Evolutionary conservation across 331 rosid genomes (phyloP).

Genomic region (Arachis monticola): DNA sequence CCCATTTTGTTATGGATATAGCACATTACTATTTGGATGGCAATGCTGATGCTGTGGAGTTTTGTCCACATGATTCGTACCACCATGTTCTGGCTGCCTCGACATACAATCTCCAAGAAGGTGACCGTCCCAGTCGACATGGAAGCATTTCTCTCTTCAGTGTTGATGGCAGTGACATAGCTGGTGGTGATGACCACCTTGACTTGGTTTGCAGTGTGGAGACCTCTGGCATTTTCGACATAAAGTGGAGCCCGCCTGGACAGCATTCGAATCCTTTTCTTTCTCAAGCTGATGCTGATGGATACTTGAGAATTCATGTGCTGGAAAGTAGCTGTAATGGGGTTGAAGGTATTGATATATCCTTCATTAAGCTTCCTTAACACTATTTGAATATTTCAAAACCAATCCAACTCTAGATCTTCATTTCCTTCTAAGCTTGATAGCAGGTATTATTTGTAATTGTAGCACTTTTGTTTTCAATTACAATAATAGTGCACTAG

Average conservation of each 20-base stretch:
- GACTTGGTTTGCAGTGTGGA: slow-evolving; percentile 55
- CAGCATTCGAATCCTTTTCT: slow-evolving; percentile 54
- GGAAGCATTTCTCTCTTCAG: slow-evolving; percentile 81
- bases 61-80: slow-evolving; percentile 66
- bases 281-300: slow-evolving; percentile 88
- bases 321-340: slow-evolving; percentile 51
- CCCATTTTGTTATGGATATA: slow-evolving; percentile 60
- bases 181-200: slow-evolving; percentile 38
- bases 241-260: slow-evolving; percentile 76
- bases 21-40: slow-evolving; percentile 77
- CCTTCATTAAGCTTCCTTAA: slow-evolving; percentile 13
- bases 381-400: slow-evolving; percentile 12
- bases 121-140: slow-evolving; percentile 58
- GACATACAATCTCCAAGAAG: slow-evolving; percentile 81
- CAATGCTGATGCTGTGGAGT: slow-evolving; percentile 91
- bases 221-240: slow-evolving; percentile 76
- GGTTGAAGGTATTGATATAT: slow-evolving; percentile 52
- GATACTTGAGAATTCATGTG: slow-evolving; percentile 68
- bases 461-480: slow-evolving; percentile 5
- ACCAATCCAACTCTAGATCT: background rate
- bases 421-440: background rate
- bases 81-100: slow-evolving; percentile 75
- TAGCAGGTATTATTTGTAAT: background rate
- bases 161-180: slow-evolving; percentile 36
- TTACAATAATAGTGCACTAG: background rate